Conservation (phyloP, 345 rosid genomes). For the Citrus medica region DNA sequence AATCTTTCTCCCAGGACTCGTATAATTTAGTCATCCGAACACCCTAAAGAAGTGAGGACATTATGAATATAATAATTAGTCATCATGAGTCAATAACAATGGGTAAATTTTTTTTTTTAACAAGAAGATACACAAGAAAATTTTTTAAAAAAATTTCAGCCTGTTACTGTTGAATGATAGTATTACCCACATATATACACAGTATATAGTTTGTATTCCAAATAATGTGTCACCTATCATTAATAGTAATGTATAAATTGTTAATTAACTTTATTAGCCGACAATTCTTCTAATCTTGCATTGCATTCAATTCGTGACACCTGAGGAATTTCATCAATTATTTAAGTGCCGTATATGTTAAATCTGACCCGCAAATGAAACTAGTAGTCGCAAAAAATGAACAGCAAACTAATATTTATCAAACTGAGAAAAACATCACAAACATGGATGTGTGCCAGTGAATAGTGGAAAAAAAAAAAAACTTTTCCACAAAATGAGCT, state of each 20-base stretch:
- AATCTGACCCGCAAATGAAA: not conserved
- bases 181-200: too few relatives aligned
- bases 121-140: not conserved
- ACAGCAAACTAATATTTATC: not conserved
- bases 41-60: not conserved
- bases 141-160: not conserved
- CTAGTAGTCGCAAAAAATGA: not conserved
- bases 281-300: not conserved
- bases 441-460: not conserved
- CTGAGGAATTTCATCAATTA: not conserved
- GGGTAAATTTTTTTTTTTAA: not conserved
- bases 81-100: not conserved
- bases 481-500: not conserved
- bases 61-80: not conserved
- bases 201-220: not conserved
- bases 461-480: too few relatives aligned
- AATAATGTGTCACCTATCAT: not conserved
- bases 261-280: not conserved
- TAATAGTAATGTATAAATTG: not conserved
- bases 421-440: not conserved
- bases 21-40: conserved; percentile 14
- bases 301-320: not conserved
- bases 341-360: too few relatives aligned
- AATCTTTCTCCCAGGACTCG: conserved; percentile 21
- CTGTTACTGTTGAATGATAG: too few relatives aligned